A percentile compares a stretch with the other conserved stretches of the same genome.
phyloP scores from a whole-genome alignment of 371 early-diverging fungal genomes.

The Mortierella sp. region DNA sequence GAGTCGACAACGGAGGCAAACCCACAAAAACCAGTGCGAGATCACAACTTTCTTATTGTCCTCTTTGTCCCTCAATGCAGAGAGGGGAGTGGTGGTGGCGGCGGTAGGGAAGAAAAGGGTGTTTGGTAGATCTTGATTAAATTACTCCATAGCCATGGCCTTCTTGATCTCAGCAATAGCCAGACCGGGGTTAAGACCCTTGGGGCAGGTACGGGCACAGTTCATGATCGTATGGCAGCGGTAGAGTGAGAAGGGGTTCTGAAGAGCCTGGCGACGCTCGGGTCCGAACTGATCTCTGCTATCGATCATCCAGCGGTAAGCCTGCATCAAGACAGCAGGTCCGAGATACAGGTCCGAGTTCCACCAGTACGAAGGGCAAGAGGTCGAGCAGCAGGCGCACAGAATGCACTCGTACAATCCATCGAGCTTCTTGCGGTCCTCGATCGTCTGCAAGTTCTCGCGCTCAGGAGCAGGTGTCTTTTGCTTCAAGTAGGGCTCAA shows the following conservation, averaged over 20 bases:
- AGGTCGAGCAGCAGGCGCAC: constrained; percentile 97
- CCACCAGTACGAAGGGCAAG: constrained; percentile 98
- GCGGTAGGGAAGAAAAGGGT: too few relatives aligned
- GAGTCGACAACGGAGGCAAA: too few relatives aligned
- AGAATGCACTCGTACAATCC: constrained; percentile 98
- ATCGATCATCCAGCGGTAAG: constrained; percentile 98
- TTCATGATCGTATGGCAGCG: constrained; percentile 99
- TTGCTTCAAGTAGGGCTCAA: constrained; percentile 95
- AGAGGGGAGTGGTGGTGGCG: too few relatives aligned
- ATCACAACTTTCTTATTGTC: too few relatives aligned
- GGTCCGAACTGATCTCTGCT: constrained; percentile 92
- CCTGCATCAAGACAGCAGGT: constrained; percentile 96
- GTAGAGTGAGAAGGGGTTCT: constrained; percentile 95
- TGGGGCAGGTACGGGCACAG: constrained; percentile 96
- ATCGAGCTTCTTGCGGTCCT: constrained; percentile 92
- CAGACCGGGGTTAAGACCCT: constrained; percentile 94
- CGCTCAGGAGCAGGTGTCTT: constrained; percentile 72
- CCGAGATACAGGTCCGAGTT: constrained; percentile 95
- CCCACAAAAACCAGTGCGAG: too few relatives aligned
- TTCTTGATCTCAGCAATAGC: constrained; percentile 98
- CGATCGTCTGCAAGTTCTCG: constrained; percentile 93
- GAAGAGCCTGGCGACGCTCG: constrained; percentile 90
- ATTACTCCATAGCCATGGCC: constrained; percentile 87
- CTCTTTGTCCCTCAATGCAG: too few relatives aligned
- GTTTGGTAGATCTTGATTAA: neutral